Base-by-base conservation (phyloP, 2,329 filamentous ascomycete genomes). In the Didymella glomerata region DNA sequence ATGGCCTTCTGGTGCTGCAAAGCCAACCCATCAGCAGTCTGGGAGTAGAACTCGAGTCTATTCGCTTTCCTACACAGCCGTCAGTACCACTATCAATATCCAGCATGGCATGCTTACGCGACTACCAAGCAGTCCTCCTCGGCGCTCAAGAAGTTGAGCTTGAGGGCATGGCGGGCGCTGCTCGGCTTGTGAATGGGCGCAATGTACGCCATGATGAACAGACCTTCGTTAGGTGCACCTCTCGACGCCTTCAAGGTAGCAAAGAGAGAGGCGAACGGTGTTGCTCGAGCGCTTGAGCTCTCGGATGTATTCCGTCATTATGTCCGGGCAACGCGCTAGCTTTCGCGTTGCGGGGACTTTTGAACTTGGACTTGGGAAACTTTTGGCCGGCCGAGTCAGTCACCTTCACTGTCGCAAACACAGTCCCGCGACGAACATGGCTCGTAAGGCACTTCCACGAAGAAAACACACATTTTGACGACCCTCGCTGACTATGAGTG, bases 101-200 rank as follows among this genome's bases (percentile, higher is more conserved):
- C 14, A 50, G 28, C 48, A 44, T 34, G 30, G 34, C 41, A 42
- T 58, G 54, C 92, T 80, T 85, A 97, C 93, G 93, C 92, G 71
- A 97, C 83, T 52, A 97, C 87, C 63, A 99, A 82, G 69, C 91
- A 93, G 70, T 96, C 90, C 61, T 93, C 87, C 49, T 91, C 86
- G 4, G 86, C 80, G 42, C 86, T 85, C 50, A 96, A 82, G 69
- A 98, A 89, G 68, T 87, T 88, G 61, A 94, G 84, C 73, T 90
- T 91, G 66, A 98, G 78, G 14, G 93, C 94, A 85, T 97, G 91
- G 54, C 93, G 88, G 64, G 97, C 88, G 81, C 92, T 96, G 76
- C 92, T 97, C 24, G 95, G 90, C 69, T 89, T 86, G 78, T 99
- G 95, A 57, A 99, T 95, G 38, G 95, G 93, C 62, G 92, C 93